A percentile compares a stretch with the other conserved stretches of the same genome.
phyloP scores from a whole-genome alignment of 2,329 filamentous ascomycete genomes.

The Cytospora paraplurivora region DNA sequence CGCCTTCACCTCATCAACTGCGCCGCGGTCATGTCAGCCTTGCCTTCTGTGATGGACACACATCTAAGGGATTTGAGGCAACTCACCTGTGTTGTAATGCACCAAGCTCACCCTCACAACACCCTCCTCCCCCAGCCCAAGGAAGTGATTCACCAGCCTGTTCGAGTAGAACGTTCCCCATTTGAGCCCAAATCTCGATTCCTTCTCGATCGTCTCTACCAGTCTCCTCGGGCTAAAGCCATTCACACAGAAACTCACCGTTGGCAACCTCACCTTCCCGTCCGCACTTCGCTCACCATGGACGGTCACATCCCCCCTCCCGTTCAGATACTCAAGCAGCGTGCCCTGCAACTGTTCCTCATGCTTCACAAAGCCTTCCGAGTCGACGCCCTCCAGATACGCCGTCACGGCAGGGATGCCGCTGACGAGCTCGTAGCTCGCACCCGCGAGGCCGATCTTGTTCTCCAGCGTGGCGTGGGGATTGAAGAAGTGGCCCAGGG shows the following conservation, averaged over 20 bases:
- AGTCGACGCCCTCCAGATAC: constrained; percentile 55
- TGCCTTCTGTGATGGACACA: constrained; percentile 1
- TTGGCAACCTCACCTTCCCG: constrained; percentile 56
- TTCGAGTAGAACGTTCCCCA: constrained; percentile 67
- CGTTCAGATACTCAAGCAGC: constrained; percentile 58
- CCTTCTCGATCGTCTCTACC: constrained; percentile 59
- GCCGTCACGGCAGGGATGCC: constrained; percentile 61
- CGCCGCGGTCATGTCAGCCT: constrained; percentile 24
- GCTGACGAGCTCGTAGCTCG: constrained; percentile 70
- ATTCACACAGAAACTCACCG: constrained; percentile 63
- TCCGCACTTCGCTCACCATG: constrained; percentile 56
- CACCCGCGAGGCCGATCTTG: constrained; percentile 68
- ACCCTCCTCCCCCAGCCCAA: constrained; percentile 58
- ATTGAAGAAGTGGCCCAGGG: constrained; percentile 70
- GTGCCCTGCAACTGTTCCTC: constrained; percentile 59
- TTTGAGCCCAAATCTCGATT: constrained; percentile 58
- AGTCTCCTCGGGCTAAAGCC: constrained; percentile 53
- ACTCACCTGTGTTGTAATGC: constrained; percentile 66
- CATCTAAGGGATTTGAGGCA: neutral
- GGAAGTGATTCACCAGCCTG: constrained; percentile 56
- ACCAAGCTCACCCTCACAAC: constrained; percentile 67
- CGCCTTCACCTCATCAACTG: constrained; percentile 58
- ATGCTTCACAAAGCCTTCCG: constrained; percentile 55
- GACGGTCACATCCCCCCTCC: constrained; percentile 53
- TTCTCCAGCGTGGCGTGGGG: constrained; percentile 59